Conservation (phyloP, 2,329 filamentous ascomycete genomes). For the Botrytis byssoidea region DNA sequence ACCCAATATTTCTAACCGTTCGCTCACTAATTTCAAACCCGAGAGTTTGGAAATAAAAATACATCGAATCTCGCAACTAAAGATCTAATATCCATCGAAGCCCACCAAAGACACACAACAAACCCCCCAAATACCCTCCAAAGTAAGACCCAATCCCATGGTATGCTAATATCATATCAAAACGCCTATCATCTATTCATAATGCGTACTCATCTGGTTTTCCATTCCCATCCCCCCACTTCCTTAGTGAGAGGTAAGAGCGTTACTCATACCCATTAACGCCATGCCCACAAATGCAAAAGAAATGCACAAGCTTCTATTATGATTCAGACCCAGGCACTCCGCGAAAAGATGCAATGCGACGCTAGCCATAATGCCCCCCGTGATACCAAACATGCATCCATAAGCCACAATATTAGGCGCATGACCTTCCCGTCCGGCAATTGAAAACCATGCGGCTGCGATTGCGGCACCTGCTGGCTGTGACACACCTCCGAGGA, state of each 20-base stretch:
- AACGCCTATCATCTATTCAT: slow-evolving; percentile 14
- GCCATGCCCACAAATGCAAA: slow-evolving; percentile 87
- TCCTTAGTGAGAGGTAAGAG: slow-evolving; percentile 60
- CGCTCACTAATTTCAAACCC: background rate
- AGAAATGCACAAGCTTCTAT: slow-evolving; percentile 70
- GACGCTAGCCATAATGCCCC: slow-evolving; percentile 94
- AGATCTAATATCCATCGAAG: background rate
- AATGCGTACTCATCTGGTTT: background rate
- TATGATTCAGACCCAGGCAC: slow-evolving; percentile 78
- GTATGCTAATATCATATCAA: slow-evolving; percentile 16
- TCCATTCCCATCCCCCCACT: background rate
- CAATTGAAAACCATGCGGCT: slow-evolving; percentile 79
- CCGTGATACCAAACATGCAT: slow-evolving; percentile 81
- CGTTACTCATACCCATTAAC: slow-evolving; percentile 79
- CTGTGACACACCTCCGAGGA: slow-evolving; percentile 84
- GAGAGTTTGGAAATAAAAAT: background rate
- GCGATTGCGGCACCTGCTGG: slow-evolving; percentile 83
- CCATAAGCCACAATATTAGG: slow-evolving; percentile 66
- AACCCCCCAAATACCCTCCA: background rate
- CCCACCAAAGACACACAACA: background rate
- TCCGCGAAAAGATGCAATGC: slow-evolving; percentile 87
- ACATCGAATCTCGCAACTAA: background rate
- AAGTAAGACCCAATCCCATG: background rate
- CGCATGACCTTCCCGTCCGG: slow-evolving; percentile 50
- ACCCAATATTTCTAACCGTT: background rate